phyloP scores from a whole-genome alignment of 371 early-diverging fungal species.

The Circinella minor region DNA sequence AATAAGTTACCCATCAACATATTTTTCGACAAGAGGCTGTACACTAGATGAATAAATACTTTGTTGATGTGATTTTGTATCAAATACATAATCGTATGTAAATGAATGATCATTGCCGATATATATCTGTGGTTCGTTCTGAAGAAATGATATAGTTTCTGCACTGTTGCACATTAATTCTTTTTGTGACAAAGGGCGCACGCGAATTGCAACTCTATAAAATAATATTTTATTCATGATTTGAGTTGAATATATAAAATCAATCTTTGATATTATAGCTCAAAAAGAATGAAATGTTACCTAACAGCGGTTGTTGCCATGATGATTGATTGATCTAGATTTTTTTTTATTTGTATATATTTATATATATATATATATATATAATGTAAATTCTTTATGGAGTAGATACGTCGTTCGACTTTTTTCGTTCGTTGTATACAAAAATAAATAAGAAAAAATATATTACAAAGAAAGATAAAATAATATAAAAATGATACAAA shows the following conservation, averaged over 20 bases:
- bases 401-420: background rate
- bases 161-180: constrained; percentile 72
- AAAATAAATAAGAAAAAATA: background rate
- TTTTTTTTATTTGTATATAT: background rate
- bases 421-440: too few relatives aligned
- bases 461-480: background rate
- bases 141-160: constrained; percentile 71
- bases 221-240: too few relatives aligned
- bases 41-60: constrained; percentile 73
- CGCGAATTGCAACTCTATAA: constrained; percentile 23
- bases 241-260: too few relatives aligned
- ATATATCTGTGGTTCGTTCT: constrained; percentile 64
- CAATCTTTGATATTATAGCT: background rate
- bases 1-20: constrained; percentile 81
- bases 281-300: background rate
- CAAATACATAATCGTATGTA: constrained; percentile 88
- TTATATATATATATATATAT: background rate
- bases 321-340: background rate
- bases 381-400: background rate
- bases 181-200: constrained; percentile 79
- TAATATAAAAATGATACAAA: background rate
- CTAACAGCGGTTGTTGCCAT: constrained; percentile 18
- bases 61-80: constrained; percentile 68
- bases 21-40: constrained; percentile 77
- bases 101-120: constrained; percentile 76